Evolutionary conservation across 2,329 filamentous ascomycete species (phyloP), one percentile per base, ranked within the genome.

Genomic region (Verticillium tricorpus): DNA sequence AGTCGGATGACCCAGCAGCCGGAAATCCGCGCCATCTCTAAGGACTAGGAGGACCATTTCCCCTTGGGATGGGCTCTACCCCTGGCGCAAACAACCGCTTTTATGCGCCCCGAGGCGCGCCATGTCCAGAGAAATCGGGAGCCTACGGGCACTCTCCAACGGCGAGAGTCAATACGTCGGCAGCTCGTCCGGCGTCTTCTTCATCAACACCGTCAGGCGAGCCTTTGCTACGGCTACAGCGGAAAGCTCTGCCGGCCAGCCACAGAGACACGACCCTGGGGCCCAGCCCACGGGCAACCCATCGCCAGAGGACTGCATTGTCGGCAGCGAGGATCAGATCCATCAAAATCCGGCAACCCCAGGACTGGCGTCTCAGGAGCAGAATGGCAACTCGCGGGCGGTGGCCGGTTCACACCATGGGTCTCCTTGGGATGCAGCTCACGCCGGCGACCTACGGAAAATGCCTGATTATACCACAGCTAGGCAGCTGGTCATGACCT

Each of bases 171-270:
- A 82, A 60, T 84, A 82, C 66, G 78, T 83, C 34, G 81, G 82
- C 31, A 82, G 79, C 66, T 80, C 80, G 14, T 81, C 77, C 50
- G 81, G 82, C 3, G 78, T 83, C 55, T 84, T 79, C 69, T 84
- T 84, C 69, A 76, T 81, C 66, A 82, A 84, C 62, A 83, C 81
- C 1, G 82, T 84, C 61, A 78, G 78, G 52, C 76, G 77, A 35
- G 80, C 80, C n/a, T 84, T 84, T 67, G 76, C 77, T 6, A 68
- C 71, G 22, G 71, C 73, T 7, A 66, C 74, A 32, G 69, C 70
- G 70, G 37, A 28, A 11, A 14, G 17, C 22, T 35, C 34, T 35
- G 2, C 34, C 7, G 34, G 34, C 14, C 34, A 35, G 34, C 34
- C 28, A 12, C n/a, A 22, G 25, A 25, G 56, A n/a, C 25, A 54